A percentile compares a stretch with the other conserved stretches of the same genome.
These are phyloP conservation scores for Microsporum canis DNA, from an alignment of 2,329 filamentous ascomycete genomes.

Conservation along the genomic window DNA sequence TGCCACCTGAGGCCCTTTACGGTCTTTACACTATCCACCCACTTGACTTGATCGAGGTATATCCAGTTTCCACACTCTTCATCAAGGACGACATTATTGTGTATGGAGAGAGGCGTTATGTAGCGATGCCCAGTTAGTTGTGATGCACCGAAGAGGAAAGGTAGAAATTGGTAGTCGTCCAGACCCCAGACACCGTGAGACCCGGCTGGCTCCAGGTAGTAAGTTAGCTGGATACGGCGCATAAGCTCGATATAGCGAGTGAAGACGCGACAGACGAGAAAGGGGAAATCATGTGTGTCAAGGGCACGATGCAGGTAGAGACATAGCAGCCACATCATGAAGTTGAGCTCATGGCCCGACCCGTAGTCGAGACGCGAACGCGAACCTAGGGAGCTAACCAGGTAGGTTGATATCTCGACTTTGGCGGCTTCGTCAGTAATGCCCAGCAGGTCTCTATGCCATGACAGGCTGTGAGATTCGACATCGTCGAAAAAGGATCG, in stretches of 20 bases:
- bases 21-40: slow-evolving; percentile 93
- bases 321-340: slow-evolving; percentile 91
- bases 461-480: slow-evolving; percentile 27
- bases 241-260: slow-evolving; percentile 72
- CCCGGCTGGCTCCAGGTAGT: slow-evolving; percentile 93
- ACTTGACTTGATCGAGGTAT: slow-evolving; percentile 84
- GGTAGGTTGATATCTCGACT: slow-evolving; percentile 65
- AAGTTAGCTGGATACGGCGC: slow-evolving; percentile 77
- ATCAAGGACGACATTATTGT: slow-evolving; percentile 77
- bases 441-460: slow-evolving; percentile 33
- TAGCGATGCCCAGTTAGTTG: slow-evolving; percentile 77
- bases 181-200: slow-evolving; percentile 97
- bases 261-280: slow-evolving; percentile 68
- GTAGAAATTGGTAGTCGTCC: slow-evolving; percentile 94
- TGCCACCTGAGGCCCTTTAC: slow-evolving; percentile 93
- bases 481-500: slow-evolving; percentile 58
- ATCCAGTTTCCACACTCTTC: slow-evolving; percentile 74
- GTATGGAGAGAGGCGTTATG: slow-evolving; percentile 68
- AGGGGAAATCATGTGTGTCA: slow-evolving; percentile 53
- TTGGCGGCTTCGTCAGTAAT: slow-evolving; percentile 40
- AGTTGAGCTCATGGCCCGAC: slow-evolving; percentile 94
- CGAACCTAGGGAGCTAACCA: slow-evolving; percentile 77
- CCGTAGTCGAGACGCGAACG: slow-evolving; percentile 85
- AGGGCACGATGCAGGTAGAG: slow-evolving; percentile 68
- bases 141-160: slow-evolving; percentile 86